Evolutionary conservation across 441 rosid genomes (phyloP).

Genomic region (Omphalea diandra): DNA sequence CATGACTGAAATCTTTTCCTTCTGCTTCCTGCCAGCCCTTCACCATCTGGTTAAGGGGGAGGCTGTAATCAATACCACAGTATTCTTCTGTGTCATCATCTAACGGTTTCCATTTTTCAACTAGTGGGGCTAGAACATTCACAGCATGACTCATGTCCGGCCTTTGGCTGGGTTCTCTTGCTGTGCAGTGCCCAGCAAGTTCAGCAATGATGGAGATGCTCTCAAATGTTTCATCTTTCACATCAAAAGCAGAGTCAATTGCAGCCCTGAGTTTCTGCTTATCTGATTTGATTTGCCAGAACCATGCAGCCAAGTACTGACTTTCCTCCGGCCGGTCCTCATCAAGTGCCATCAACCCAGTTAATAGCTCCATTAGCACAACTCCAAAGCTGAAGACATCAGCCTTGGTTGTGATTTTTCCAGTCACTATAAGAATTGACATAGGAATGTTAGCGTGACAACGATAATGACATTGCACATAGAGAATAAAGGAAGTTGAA

Average conservation of each 20-base stretch:
- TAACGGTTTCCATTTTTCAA: constrained; percentile 45
- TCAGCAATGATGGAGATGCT: constrained; percentile 36
- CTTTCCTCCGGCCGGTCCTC: constrained; percentile 35
- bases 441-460: too few relatives aligned
- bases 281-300: constrained; percentile 31
- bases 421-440: constrained; percentile 36
- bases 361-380: constrained; percentile 43
- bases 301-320: constrained; percentile 43
- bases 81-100: constrained; percentile 50
- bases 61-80: constrained; percentile 71
- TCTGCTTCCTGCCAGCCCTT: constrained; percentile 82
- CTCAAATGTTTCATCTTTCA: constrained; percentile 27
- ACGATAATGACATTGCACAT: too few relatives aligned
- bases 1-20: constrained; percentile 52
- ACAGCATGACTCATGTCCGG: constrained; percentile 50
- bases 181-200: constrained; percentile 44
- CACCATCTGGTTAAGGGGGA: constrained; percentile 72
- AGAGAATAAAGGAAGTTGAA: not conserved
- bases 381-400: constrained; percentile 44
- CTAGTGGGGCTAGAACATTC: constrained; percentile 35
- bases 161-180: constrained; percentile 38
- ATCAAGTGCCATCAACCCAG: constrained; percentile 40
- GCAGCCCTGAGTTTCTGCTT: constrained; percentile 33
- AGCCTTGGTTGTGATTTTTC: constrained; percentile 43
- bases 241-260: constrained; percentile 25